Evolutionary conservation across 1,284 basidiomycete species (phyloP), one percentile per base, ranked within the genome.

Genomic region (Coriolopsis trogii): DNA sequence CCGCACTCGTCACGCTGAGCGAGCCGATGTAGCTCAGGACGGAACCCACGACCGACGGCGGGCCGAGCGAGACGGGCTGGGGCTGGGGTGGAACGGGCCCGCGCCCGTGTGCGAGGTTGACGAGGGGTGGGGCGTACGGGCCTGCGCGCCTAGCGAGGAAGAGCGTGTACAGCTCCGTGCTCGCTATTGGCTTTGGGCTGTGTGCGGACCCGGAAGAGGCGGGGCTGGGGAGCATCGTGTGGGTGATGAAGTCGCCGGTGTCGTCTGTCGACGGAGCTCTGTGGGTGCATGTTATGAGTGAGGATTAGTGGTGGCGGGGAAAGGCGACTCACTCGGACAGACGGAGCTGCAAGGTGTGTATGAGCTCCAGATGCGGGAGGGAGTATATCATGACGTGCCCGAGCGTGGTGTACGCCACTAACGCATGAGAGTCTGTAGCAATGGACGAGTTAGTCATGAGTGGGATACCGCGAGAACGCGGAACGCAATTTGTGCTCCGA

Each of bases 391-490:
- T 67, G 0, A 73, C 81, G 21, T 80, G 75, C 6, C 76, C 70
- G 61, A 64, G 70, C 44, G 81, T 81, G 0, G 85, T 88, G 56
- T 87, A 78, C 13, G 80, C 82, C 13, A 88, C 81, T 16, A 93
- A 67, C 1, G 82, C 84, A 56, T 75, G 74, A 4, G 79, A 81
- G 39, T 80, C 84, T 87, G n/a, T 9, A 23, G n/a, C n/a, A n/a
- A 7, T 38, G 53, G 18, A n/a, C 41, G 41, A 30, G n/a, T 13
- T 0, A 37, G 40, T 24, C 7, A 42, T 18, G n/a, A 16, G 15
- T n/a, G 7, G 13, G 16, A 34, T 5, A 10, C 21, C 9, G 37
- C 18, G 24, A 5, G 3, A 20, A 34, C 13, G 0, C 24, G 16
- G 7, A 8, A 42, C 16, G n/a, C n/a, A n/a, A n/a, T n/a, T n/a